phyloP scores from a whole-genome alignment of 371 early-diverging fungal genomes.

The Dichotomocladium elegans region DNA sequence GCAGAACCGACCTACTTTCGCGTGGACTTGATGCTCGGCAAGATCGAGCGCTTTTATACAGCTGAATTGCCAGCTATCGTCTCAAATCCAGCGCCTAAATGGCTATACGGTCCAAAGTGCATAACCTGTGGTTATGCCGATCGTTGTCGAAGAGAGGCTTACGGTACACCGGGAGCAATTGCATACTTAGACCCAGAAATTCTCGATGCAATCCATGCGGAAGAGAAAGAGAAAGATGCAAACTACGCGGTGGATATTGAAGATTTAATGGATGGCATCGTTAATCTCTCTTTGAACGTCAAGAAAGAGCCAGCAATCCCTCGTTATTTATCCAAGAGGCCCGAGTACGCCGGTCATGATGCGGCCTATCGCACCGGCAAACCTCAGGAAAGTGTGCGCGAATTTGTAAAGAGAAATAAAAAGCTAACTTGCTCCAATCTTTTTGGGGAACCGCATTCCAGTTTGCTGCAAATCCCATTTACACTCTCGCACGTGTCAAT shows the following conservation, averaged over 20 bases:
- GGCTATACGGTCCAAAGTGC: conserved; percentile 44
- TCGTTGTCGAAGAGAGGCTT: conserved; percentile 34
- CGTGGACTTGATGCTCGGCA: conserved; percentile 37
- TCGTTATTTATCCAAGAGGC: neutral
- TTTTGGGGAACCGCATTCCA: neutral
- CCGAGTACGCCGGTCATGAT: neutral
- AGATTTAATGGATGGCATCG: conserved; percentile 23
- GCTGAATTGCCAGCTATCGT: conserved; percentile 29
- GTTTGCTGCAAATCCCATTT: conserved; percentile 28
- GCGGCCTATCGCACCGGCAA: conserved; percentile 18
- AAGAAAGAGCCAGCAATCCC: neutral
- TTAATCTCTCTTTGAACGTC: conserved; percentile 1
- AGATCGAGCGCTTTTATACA: conserved; percentile 37
- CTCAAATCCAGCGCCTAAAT: conserved; percentile 20
- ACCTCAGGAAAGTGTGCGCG: conserved; percentile 16
- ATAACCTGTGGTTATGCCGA: conserved; percentile 34
- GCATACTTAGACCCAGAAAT: conserved; percentile 15
- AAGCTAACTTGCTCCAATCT: too few species aligned
- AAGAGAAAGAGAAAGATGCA: conserved; percentile 5
- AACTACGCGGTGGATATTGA: conserved; percentile 28
- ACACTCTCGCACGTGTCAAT: conserved; percentile 9
- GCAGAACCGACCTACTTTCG: conserved; percentile 35
- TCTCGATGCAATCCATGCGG: neutral
- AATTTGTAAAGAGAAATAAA: too few species aligned
- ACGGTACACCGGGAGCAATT: conserved; percentile 26